Percentiles rank a stretch among this genome's conserved stretches.
Conservation (phyloP, 306 rosid genomes). For the Mimosa bimucronata region DNA sequence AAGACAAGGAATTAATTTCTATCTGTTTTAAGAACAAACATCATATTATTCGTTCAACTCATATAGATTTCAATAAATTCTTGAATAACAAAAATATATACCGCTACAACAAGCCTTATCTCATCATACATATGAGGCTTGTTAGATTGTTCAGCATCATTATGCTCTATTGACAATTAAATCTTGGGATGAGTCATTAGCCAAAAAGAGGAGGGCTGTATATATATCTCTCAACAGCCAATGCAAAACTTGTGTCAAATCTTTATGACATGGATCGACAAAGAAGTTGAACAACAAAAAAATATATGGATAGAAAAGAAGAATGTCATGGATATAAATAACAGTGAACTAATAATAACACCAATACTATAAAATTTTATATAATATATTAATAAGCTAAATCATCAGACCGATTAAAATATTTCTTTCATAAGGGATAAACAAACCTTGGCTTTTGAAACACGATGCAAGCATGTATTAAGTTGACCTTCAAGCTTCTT, state of each 20-base stretch:
- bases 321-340: background rate
- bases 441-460: constrained; percentile 11
- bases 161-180: no score
- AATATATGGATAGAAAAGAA: background rate
- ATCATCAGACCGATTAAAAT: background rate
- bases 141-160: no score
- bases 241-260: no score
- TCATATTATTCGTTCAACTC: no score
- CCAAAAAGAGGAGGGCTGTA: no score
- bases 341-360: background rate
- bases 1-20: background rate
- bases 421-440: background rate
- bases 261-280: no score
- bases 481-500: background rate
- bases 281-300: background rate
- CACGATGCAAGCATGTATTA: background rate
- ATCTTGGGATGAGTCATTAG: no score
- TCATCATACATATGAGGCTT: no score
- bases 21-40: background rate
- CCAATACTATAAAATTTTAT: background rate
- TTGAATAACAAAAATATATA: no score
- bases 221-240: no score
- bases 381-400: background rate
- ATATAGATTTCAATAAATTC: no score
- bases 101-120: no score